Base-by-base conservation (phyloP, 257 asterid genomes). In the Penstemon barbatus region DNA sequence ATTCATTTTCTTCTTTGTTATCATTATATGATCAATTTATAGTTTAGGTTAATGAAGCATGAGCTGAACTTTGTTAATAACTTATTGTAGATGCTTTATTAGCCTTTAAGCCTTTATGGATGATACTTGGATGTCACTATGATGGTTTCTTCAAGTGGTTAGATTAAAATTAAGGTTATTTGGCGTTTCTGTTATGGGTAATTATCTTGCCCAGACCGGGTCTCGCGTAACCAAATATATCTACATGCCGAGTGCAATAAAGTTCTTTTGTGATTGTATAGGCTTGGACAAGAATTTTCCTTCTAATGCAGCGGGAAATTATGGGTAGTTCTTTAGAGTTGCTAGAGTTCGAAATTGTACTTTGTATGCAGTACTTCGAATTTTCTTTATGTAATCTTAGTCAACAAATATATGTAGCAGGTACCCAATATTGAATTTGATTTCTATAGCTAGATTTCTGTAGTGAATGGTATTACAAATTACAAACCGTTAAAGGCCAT, bases 401-500 rank as follows among this genome's bases (percentile, higher is more conserved):
- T 53, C 7, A 43, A 33, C 7, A 15, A 43, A 13, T 4, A 25
- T 25, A 49, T 49, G 54, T 15, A 49, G 6, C 5, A 10, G 54
- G 40, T 48, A 44, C 50, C 4, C 42, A 42, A 25, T 36, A n/a
- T 72, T 65, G 19, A 25, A 36, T n/a, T 61, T 57, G 62, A 9
- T 53, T 40, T 68, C 61, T 55, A 4, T 45, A 63, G 43, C 41
- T 71, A 56, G 52, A 41, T 39, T 60, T 61, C 66, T 66, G 70
- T 53, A 33, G 66, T 68, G 71, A 40, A 63, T 39, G 59, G 66
- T 75, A 8, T 25, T 25, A 25, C 18, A 15, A 15, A 15, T 49
- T 50, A 45, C 44, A 44, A 60, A 57, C 63, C 50, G 41, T 61
- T 58, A 50, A 65, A 65, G 75, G 73, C 69, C 39, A 87, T 89